Evolutionary conservation across 345 rosid genomes (phyloP), one percentile per base, ranked within the genome.

Genomic region (Eucalyptus sp.): DNA sequence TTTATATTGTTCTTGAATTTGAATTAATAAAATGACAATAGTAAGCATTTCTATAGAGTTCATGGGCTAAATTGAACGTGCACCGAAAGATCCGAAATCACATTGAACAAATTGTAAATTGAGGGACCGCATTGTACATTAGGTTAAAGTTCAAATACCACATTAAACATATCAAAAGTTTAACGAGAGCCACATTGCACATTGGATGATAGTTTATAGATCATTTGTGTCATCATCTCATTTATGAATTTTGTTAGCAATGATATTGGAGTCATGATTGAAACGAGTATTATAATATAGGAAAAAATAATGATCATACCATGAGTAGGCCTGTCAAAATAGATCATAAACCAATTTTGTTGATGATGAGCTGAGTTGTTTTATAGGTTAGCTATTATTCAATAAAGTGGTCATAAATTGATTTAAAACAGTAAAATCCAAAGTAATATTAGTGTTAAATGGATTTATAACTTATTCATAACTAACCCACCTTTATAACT

Each of bases 41-140:
- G 0, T 0, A 20, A 18, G 10, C 10, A 52, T 52, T 52, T 52
- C 25, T 52, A 52, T 52, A 52, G 0, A 52, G 24, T 52, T 52
- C 4, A 52, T 3, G 0, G 24, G 11, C 27, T 56, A 22, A 56
- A 56, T 56, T 56, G 6, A 56, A 56, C 0, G 0, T 10, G 6
- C 13, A 56, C 1, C 1, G 0, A 24, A 24, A 56, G 29, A 24
- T 24, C 0, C 3, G 0, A 0, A 56, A 24, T 24, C 62, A 56
- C 5, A 56, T 9, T 24, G 3, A 56, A 56, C 5, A 24, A 56
- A 56, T 56, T 56, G 4, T 22, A 10, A 56, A 12, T 24, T 7
- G 1, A 52, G 24, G 1, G 1, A 52, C 4, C 10, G 0, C 10
- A 52, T 52, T 52, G 0, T 1, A 56, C 3, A 2, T 56, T 56